Evolutionary conservation across 2,329 filamentous ascomycete genomes (phyloP).

Genomic region (Plenodomus tracheiphilus): DNA sequence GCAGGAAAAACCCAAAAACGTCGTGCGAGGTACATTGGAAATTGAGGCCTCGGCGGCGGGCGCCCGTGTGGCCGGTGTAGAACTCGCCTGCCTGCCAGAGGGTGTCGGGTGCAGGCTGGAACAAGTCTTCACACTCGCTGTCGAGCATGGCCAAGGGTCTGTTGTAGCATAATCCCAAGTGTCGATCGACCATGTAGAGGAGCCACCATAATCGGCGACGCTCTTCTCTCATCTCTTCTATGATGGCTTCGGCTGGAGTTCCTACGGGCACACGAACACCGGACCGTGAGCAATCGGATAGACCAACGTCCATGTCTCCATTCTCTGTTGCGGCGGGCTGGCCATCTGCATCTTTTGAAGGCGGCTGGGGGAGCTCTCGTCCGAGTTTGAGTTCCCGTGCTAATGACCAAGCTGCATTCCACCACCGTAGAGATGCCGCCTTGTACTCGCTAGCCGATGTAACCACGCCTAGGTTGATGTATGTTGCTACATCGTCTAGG

Average conservation of each 20-base stretch:
- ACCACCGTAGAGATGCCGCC: conserved; percentile 86
- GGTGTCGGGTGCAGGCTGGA: conserved; percentile 83
- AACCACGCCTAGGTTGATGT: conserved; percentile 87
- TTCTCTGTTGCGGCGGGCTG: conserved; percentile 36
- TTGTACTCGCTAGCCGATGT: conserved; percentile 86
- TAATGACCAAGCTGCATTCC: conserved; percentile 90
- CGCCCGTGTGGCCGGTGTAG: conserved; percentile 50
- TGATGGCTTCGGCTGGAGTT: conserved; percentile 39
- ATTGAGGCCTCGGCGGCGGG: conserved; percentile 63
- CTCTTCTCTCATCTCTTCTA: conserved; percentile 70
- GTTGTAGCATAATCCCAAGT: conserved; percentile 89
- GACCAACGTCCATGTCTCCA: conserved; percentile 44
- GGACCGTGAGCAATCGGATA: conserved; percentile 34
- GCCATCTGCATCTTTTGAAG: conserved; percentile 38
- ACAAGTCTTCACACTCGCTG: conserved; percentile 74
- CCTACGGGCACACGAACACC: conserved; percentile 27
- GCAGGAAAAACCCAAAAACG: conserved; percentile 89
- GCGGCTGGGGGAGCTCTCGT: conserved; percentile 73
- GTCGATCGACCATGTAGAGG: conserved; percentile 80
- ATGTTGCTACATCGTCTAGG: conserved; percentile 86
- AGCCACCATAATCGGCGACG: conserved; percentile 91
- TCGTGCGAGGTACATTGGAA: conserved; percentile 85
- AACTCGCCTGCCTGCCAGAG: conserved; percentile 86
- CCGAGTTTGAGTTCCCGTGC: conserved; percentile 85
- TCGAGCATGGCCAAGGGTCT: conserved; percentile 84